These are phyloP conservation scores for Conticribra guillardii DNA, from an alignment of 108 stramenopile genomes.

Conservation along the genomic window DNA sequence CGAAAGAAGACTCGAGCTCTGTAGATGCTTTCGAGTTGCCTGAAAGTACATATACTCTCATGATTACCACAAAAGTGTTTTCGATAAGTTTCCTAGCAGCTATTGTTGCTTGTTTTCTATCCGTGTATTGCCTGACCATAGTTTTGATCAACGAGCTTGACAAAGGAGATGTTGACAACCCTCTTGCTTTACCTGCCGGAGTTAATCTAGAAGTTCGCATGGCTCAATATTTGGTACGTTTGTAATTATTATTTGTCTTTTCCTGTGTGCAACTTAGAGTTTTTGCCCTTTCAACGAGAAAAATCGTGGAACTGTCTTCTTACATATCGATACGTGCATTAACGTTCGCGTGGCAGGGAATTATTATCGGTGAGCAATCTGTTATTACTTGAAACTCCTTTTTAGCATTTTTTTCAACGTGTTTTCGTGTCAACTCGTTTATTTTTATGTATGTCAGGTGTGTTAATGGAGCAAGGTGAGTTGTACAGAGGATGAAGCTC, in stretches of 20 bases:
- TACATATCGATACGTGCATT: too few species aligned
- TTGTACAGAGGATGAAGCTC: too few species aligned
- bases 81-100: conserved; percentile 32
- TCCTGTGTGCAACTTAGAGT: too few species aligned
- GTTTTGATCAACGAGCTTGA: conserved; percentile 32
- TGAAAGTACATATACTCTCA: conserved; percentile 39
- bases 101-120: conserved; percentile 7
- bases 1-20: too few species aligned
- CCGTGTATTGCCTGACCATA: conserved; percentile 28
- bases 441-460: too few species aligned
- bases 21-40: conserved; percentile 19
- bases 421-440: too few species aligned
- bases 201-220: conserved; percentile 16
- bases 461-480: conserved; percentile 2
- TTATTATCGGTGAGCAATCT: too few species aligned
- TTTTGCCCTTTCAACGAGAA: too few species aligned
- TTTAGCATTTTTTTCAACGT: too few species aligned
- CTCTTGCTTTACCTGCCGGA: conserved; percentile 30
- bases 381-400: too few species aligned
- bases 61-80: conserved; percentile 15
- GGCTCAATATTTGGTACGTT: conserved; percentile 30
- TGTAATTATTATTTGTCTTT: background rate
- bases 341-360: too few species aligned
- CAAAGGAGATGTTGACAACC: conserved; percentile 25
- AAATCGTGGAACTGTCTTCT: too few species aligned